These are phyloP conservation scores for Periconia sp. DNA, from an alignment of 2,329 filamentous ascomycete genomes.

Conservation along the genomic window DNA sequence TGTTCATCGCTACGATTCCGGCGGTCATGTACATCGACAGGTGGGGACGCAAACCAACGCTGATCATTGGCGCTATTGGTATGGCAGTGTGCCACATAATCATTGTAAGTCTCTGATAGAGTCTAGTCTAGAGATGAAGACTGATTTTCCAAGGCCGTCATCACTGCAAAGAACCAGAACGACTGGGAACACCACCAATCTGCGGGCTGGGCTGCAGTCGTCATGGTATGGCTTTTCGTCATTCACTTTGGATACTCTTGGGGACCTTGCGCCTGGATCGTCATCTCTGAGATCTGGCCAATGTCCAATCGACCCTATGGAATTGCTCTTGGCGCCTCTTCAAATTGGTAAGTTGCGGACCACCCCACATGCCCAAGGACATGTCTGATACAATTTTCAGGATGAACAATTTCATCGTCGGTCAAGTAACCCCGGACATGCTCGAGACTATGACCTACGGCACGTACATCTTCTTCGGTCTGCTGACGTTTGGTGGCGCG, in stretches of 20 bases:
- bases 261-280: constrained; percentile 76
- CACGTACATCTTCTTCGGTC: constrained; percentile 73
- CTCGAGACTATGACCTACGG: constrained; percentile 68
- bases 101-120: constrained; percentile 53
- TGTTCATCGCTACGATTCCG: constrained; percentile 71
- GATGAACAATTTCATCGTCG: constrained; percentile 65
- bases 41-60: constrained; percentile 66
- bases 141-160: constrained; percentile 52
- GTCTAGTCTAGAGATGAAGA: neutral
- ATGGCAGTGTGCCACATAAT: constrained; percentile 76
- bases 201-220: constrained; percentile 72
- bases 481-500: constrained; percentile 67
- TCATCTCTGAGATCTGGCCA: constrained; percentile 76
- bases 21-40: constrained; percentile 71
- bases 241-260: constrained; percentile 77
- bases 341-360: constrained; percentile 42
- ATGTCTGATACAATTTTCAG: constrained; percentile 6
- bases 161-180: constrained; percentile 68
- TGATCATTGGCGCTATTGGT: constrained; percentile 69
- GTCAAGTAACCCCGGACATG: constrained; percentile 74
- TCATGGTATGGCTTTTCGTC: constrained; percentile 76
- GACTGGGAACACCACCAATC: constrained; percentile 63
- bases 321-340: constrained; percentile 67
- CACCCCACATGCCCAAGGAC: neutral
- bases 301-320: constrained; percentile 71